Percentiles rank a stretch among this genome's conserved stretches.
phyloP scores from a whole-genome alignment of 169 alveolate genomes.

The Eimeria maxima region DNA sequence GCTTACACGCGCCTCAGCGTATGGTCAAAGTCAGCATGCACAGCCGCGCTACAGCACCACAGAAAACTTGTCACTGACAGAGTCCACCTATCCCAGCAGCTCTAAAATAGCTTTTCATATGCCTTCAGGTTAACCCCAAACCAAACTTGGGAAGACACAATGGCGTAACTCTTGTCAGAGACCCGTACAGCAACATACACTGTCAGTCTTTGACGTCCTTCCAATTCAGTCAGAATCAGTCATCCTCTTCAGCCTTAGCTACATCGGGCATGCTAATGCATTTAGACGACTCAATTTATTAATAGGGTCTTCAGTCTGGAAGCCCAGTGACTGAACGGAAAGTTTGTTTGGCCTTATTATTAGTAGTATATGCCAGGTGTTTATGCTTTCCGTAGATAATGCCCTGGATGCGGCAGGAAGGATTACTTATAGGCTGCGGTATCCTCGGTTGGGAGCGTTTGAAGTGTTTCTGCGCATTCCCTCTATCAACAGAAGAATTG shows the following conservation, averaged over 20 bases:
- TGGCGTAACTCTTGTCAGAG: slow-evolving; percentile 36
- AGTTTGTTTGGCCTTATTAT: not conserved
- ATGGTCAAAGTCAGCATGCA: not conserved
- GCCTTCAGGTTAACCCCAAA: slow-evolving; percentile 70
- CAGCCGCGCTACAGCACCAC: not conserved
- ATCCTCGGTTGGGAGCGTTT: slow-evolving; percentile 80
- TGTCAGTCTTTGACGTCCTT: not conserved
- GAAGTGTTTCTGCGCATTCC: slow-evolving; percentile 79
- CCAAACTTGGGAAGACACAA: slow-evolving; percentile 55
- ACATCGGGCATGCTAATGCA: no score
- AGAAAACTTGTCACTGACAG: not conserved
- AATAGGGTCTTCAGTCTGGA: not conserved
- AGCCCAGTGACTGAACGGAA: not conserved
- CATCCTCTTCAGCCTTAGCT: no score
- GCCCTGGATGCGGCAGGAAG: slow-evolving; percentile 51
- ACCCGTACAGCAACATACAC: slow-evolving; percentile 36
- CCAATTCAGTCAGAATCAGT: not conserved
- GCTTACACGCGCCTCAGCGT: not conserved
- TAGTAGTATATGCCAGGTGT: not conserved
- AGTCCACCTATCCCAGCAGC: not conserved
- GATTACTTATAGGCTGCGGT: slow-evolving; percentile 61
- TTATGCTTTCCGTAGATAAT: slow-evolving; percentile 1
- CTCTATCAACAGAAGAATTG: slow-evolving; percentile 62
- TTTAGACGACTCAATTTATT: not conserved
- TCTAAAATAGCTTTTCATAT: not conserved